Evolutionary conservation across 2,329 filamentous ascomycete species (phyloP), one percentile per base, ranked within the genome.

Genomic region (Trichoderma atrobrunneum): DNA sequence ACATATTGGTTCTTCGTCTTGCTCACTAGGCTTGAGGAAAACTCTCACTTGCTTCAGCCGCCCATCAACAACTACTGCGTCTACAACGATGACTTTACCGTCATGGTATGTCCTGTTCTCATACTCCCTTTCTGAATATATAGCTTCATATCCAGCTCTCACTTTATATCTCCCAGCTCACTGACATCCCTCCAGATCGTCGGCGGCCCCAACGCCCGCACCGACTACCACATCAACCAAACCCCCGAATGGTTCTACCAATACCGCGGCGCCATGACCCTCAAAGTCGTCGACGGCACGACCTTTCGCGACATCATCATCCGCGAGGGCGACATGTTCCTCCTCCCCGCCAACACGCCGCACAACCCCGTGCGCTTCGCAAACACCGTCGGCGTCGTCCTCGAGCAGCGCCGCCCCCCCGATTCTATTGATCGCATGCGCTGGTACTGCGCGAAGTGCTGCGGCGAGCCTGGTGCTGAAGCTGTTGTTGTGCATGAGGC

Each of bases 221-320:
- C 95, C 71, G 96, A 98, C 86, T 99, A 98, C 86, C 96, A 98
- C 87, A 95, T 98, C 88, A 98, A 98, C 87, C 86, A 90, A 78
- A 98, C 95, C 0, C 91, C 96, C 14, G 96, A 98, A 82, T 98
- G 95, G 91, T 99, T 98, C 89, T 98, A 96, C 87, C 95, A 98
- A 83, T 90, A 97, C 88, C 91, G 91, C 78, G 96, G 96, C 76
- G 91, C 92, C 76, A 98, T 98, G 95, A 87, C 96, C 72, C 91
- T 99, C 76, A 97, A 97, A 81, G 92, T 96, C 18, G 93, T 98
- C 74, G 94, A 98, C 74, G 82, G 86, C 72, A 81, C 86, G 80
- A 73, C 84, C 62, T 97, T 97, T 83, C 88, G 90, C 75, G 95
- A 98, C 82, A 89, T 98, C 75, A 87, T 94, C 79, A 97, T 98